Conservation (phyloP, 176 grass and related monocot species). For the Bothriochloa decipiens region DNA sequence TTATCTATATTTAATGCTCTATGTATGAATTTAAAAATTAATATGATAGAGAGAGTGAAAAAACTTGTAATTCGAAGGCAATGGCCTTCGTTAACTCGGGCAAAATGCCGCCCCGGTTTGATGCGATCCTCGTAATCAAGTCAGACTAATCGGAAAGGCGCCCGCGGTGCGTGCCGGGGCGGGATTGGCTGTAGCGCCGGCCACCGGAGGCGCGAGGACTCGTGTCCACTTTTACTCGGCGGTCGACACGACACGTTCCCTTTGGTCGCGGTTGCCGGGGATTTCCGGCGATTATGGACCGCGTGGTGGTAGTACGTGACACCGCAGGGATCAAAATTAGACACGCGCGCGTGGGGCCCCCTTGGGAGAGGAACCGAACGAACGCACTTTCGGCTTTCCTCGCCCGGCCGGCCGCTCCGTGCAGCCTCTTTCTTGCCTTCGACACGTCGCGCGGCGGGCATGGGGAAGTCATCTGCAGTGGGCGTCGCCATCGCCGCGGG, state of each 20-base stretch:
- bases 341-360: not conserved
- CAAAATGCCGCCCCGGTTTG: not conserved
- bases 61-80: too few relatives aligned
- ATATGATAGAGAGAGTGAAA: too few relatives aligned
- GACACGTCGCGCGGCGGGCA: too few relatives aligned
- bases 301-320: not conserved
- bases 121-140: too few relatives aligned
- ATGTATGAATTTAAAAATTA: too few relatives aligned
- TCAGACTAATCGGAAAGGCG: not conserved
- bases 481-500: too few relatives aligned
- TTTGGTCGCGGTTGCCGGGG: not conserved
- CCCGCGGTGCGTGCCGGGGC: not conserved
- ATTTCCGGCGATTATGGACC: not conserved
- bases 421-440: too few relatives aligned
- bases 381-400: not conserved
- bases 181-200: not conserved
- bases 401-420: too few relatives aligned
- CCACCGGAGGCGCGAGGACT: not conserved
- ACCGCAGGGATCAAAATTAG: not conserved
- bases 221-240: conserved; percentile 17
- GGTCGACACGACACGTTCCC: conserved; percentile 1
- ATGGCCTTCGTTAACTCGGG: not conserved
- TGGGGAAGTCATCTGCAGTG: too few relatives aligned
- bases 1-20: too few relatives aligned
- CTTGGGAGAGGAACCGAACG: not conserved